phyloP scores from a whole-genome alignment of 2,329 filamentous ascomycete genomes.

The Stachybotrys chartarum region DNA sequence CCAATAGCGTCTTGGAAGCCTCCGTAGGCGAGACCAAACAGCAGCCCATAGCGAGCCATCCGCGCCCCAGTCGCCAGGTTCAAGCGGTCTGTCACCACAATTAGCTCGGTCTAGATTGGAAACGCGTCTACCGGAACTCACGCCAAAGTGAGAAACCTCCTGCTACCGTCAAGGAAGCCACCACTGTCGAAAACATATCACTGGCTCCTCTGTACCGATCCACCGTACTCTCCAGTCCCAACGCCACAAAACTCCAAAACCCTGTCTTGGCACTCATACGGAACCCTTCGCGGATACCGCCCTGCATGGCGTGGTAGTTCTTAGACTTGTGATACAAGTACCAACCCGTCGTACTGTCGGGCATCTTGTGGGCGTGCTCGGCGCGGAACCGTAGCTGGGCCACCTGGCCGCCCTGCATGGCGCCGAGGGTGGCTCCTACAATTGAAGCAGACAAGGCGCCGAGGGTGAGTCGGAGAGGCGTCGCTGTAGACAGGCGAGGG shows the following conservation, averaged over 20 bases:
- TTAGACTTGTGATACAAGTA: constrained; percentile 99
- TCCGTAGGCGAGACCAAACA: constrained; percentile 74
- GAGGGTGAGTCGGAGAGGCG: constrained; percentile 57
- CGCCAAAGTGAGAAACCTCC: constrained; percentile 83
- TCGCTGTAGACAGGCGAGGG: constrained; percentile 54
- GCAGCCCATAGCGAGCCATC: constrained; percentile 72
- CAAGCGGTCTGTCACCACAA: constrained; percentile 58
- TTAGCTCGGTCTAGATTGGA: constrained; percentile 18
- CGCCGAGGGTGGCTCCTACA: constrained; percentile 64
- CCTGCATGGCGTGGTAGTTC: constrained; percentile 79
- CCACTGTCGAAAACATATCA: constrained; percentile 74
- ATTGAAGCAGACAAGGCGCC: constrained; percentile 57
- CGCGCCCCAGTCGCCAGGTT: constrained; percentile 68
- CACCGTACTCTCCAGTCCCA: constrained; percentile 77
- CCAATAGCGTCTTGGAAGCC: constrained; percentile 70
- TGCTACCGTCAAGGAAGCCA: constrained; percentile 77
- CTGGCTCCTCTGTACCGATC: constrained; percentile 63
- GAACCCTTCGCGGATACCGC: constrained; percentile 70
- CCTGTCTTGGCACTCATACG: constrained; percentile 65
- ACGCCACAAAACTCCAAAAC: constrained; percentile 68
- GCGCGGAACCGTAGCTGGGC: constrained; percentile 82
- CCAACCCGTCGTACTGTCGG: constrained; percentile 77
- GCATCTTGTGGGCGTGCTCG: constrained; percentile 92
- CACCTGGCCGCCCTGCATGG: constrained; percentile 64
- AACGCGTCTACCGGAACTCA: constrained; percentile 36